Conservation (phyloP, 495 filamentous ascomycete species). For the Penicillium turbatum region DNA sequence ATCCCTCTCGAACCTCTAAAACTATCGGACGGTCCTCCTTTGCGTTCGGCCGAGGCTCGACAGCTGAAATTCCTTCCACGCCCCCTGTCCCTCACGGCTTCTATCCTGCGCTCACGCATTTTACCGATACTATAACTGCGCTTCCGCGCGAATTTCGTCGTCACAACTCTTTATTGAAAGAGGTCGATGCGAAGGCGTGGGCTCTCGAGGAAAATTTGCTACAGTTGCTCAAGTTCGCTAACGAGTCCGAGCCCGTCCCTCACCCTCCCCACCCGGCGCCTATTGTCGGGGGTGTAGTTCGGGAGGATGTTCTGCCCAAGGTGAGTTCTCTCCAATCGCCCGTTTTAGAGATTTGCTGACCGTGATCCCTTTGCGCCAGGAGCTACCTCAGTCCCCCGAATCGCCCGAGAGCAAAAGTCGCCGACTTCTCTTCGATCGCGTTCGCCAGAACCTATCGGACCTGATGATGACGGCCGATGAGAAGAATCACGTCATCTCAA, state of each 20-base stretch:
- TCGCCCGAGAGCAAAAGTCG: constrained; percentile 44
- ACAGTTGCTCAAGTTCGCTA: constrained; percentile 62
- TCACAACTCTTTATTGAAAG: constrained; percentile 91
- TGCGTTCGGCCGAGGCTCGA: constrained; percentile 38
- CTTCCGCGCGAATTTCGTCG: constrained; percentile 90
- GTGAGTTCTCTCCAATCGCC: constrained; percentile 17
- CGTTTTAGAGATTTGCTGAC: constrained; percentile 5
- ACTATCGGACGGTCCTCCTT: constrained; percentile 50
- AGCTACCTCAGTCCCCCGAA: constrained; percentile 31
- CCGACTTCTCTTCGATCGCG: constrained; percentile 61
- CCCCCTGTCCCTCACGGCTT: constrained; percentile 54
- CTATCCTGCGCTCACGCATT: constrained; percentile 91
- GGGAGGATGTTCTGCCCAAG: constrained; percentile 37
- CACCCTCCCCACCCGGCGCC: constrained; percentile 38
- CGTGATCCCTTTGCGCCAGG: constrained; percentile 17
- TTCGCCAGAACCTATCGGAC: constrained; percentile 60
- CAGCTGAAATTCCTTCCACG: constrained; percentile 30
- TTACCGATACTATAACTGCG: constrained; percentile 87
- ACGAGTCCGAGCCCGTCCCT: constrained; percentile 49
- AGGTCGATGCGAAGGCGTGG: constrained; percentile 87
- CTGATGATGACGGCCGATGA: constrained; percentile 86
- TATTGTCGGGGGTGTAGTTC: constrained; percentile 35
- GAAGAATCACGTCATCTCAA: constrained; percentile 91
- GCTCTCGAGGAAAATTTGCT: constrained; percentile 58
- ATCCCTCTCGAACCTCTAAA: constrained; percentile 55